These are phyloP conservation scores for Myriosclerotinia duriaeana DNA, from an alignment of 2,329 filamentous ascomycete genomes.

Conservation along the genomic window DNA sequence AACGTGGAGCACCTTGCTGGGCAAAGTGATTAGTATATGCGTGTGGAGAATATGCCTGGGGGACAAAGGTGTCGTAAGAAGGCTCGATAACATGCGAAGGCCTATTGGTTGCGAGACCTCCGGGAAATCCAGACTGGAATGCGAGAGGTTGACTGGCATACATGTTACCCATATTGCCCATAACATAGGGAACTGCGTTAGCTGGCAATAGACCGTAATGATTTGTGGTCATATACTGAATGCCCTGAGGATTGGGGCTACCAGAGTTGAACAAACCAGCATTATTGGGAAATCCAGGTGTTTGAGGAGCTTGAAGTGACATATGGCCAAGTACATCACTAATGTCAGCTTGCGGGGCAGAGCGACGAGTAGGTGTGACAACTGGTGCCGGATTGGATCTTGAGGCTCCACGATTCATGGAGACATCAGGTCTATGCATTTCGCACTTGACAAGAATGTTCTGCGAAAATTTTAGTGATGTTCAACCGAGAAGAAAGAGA, in stretches of 20 bases:
- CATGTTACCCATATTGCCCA: conserved; percentile 16
- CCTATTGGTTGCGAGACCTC: background rate
- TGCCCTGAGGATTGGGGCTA: conserved; percentile 18
- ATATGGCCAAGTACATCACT: conserved; percentile 21
- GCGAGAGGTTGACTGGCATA: conserved; percentile 22
- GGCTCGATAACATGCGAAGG: conserved; percentile 10
- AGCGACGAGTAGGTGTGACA: conserved; percentile 26
- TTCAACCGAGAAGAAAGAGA: background rate
- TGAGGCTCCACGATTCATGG: background rate
- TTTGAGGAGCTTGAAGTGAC: conserved; percentile 21
- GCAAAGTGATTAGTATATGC: conserved; percentile 4
- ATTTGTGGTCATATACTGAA: conserved; percentile 24
- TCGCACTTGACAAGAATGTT: conserved; percentile 24
- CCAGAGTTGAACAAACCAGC: conserved; percentile 14
- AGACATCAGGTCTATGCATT: conserved; percentile 26
- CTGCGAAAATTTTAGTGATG: conserved; percentile 18
- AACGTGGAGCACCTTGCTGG: conserved; percentile 6
- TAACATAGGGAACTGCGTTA: conserved; percentile 18
- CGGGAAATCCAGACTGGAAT: conserved; percentile 16
- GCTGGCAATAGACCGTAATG: conserved; percentile 14
- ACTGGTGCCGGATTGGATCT: conserved; percentile 8
- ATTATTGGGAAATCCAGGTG: conserved; percentile 21
- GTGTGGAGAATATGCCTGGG: conserved; percentile 8
- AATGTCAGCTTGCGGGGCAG: conserved; percentile 15
- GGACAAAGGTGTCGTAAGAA: conserved; percentile 7